A percentile compares a stretch with the other conserved stretches of the same genome.
phyloP scores from a whole-genome alignment of 2,329 filamentous ascomycete genomes.

The Didymosphaeria variabile region DNA sequence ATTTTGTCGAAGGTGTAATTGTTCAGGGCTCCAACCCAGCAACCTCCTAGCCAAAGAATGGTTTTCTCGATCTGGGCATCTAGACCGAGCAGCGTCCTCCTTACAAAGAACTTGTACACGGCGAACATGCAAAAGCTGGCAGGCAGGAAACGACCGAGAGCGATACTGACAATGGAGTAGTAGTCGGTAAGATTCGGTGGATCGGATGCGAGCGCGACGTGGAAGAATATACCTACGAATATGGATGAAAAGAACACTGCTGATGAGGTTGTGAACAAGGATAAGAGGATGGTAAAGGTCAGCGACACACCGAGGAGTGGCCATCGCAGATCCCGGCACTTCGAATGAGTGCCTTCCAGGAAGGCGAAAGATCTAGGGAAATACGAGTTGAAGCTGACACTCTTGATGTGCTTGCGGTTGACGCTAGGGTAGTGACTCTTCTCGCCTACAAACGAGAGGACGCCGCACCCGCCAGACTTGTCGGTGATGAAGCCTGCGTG shows the following conservation, averaged over 20 bases:
- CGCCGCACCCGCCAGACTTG: constrained; percentile 79
- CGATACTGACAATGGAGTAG: constrained; percentile 76
- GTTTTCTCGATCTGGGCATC: constrained; percentile 90
- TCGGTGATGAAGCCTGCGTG: constrained; percentile 82
- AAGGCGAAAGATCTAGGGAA: constrained; percentile 92
- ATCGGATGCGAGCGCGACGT: constrained; percentile 89
- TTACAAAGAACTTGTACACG: constrained; percentile 83
- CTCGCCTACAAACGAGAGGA: constrained; percentile 76
- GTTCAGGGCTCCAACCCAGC: constrained; percentile 89
- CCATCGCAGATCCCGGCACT: constrained; percentile 83
- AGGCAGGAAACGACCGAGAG: constrained; percentile 84
- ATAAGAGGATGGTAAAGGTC: constrained; percentile 78
- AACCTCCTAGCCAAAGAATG: constrained; percentile 85
- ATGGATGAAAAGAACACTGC: constrained; percentile 84
- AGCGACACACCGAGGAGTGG: constrained; percentile 81
- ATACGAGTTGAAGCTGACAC: constrained; percentile 81
- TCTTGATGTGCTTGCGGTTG: constrained; percentile 76
- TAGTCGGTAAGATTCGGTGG: constrained; percentile 75
- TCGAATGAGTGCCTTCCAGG: constrained; percentile 69
- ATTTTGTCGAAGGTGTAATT: constrained; percentile 97
- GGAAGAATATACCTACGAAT: constrained; percentile 86
- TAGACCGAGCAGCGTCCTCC: constrained; percentile 74
- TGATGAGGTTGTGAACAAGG: constrained; percentile 81
- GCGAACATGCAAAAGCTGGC: constrained; percentile 88
- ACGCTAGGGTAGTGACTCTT: constrained; percentile 70